Evolutionary conservation across 352 stramenopile species (phyloP).

Genomic region (Phytopythium kandeliae): DNA sequence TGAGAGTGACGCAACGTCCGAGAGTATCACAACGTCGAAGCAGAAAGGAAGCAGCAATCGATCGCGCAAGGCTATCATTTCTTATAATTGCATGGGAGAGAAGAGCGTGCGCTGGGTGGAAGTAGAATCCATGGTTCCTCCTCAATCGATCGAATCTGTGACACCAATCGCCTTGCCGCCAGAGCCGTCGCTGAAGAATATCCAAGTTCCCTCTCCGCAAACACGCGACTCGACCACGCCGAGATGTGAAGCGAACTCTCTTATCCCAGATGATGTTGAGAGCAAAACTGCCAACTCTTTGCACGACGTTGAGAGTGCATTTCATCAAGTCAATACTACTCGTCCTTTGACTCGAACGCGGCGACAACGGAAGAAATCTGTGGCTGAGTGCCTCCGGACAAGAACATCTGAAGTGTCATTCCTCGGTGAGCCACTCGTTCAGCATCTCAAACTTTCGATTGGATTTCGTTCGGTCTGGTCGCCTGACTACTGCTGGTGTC

Average conservation of each 20-base stretch:
- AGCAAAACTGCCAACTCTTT: too few species aligned
- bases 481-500: conserved; percentile 56
- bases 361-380: conserved; percentile 3
- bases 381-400: conserved; percentile 7
- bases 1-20: not conserved
- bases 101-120: conserved; percentile 53
- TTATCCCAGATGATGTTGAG: too few species aligned
- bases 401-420: conserved; percentile 6
- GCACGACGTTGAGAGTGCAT: not conserved
- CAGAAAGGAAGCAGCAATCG: not conserved
- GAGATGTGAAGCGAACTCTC: too few species aligned
- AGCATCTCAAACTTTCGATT: conserved; percentile 32
- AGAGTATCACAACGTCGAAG: not conserved
- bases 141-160: too few species aligned
- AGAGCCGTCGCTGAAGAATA: not conserved
- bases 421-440: conserved; percentile 20
- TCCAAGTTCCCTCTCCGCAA: not conserved
- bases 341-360: not conserved
- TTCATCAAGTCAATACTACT: not conserved
- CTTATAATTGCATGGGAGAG: conserved; percentile 64
- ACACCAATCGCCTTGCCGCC: too few species aligned
- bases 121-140: not conserved
- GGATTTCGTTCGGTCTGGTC: conserved; percentile 44
- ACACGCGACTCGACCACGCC: not conserved
- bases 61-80: conserved; percentile 35